phyloP scores from a whole-genome alignment of 2,329 filamentous ascomycete species.

The Ophiostoma sp. region DNA sequence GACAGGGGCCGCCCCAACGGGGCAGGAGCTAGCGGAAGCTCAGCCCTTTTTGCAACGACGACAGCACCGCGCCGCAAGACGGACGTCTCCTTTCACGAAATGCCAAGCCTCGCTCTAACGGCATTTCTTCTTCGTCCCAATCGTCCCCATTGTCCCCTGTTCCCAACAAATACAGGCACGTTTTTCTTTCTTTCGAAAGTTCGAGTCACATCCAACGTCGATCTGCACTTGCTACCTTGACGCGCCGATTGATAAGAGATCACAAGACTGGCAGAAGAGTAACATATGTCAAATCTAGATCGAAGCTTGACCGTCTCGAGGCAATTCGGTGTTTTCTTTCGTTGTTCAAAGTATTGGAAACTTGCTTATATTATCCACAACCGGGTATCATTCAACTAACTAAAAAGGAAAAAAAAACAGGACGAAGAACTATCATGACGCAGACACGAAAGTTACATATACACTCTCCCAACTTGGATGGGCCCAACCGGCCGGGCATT shows the following conservation, averaged over 20 bases:
- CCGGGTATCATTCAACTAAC: slow-evolving; percentile 7
- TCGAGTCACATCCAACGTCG: background rate
- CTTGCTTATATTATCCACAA: background rate
- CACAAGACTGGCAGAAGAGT: background rate
- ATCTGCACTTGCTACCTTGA: background rate
- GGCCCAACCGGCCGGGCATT: background rate
- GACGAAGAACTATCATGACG: no score
- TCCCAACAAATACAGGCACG: background rate
- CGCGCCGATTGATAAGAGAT: background rate
- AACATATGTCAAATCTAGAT: background rate
- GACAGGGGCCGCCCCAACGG: background rate
- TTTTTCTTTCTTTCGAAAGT: background rate
- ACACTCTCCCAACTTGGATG: background rate
- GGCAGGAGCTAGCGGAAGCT: background rate
- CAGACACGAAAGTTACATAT: background rate
- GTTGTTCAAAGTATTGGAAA: background rate
- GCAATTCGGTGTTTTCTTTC: background rate
- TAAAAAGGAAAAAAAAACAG: background rate
- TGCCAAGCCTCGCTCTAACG: slow-evolving; percentile 6
- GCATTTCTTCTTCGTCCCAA: background rate
- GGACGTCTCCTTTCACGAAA: background rate
- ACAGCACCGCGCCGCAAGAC: background rate
- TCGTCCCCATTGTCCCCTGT: background rate
- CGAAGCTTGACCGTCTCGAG: background rate
- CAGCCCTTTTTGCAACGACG: background rate